Percentiles rank a stretch among this genome's conserved stretches.
phyloP scores from a whole-genome alignment of 1,284 basidiomycete genomes.

The Heliocybe sulcata region DNA sequence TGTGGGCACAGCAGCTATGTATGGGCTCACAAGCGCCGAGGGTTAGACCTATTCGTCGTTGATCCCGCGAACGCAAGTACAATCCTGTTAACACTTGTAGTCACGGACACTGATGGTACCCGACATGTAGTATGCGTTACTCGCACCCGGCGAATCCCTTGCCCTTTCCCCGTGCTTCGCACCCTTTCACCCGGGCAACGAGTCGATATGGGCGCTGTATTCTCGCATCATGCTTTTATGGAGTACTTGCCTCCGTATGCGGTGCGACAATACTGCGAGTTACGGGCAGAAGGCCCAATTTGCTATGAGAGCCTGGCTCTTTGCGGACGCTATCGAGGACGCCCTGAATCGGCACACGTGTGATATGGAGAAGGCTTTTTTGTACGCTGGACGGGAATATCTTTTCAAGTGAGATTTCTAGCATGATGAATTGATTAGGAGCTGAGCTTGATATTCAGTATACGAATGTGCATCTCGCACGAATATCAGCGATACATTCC shows the following conservation, averaged over 20 bases:
- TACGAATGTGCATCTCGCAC: slow-evolving; percentile 61
- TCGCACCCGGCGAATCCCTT: slow-evolving; percentile 64
- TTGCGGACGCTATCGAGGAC: slow-evolving; percentile 57
- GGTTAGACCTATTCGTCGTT: slow-evolving; percentile 47
- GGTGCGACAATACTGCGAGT: slow-evolving; percentile 28
- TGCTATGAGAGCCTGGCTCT: slow-evolving; percentile 62
- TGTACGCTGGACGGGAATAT: slow-evolving; percentile 66
- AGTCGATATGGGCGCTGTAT: slow-evolving; percentile 67
- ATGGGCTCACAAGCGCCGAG: slow-evolving; percentile 32
- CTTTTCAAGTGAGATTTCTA: slow-evolving; percentile 60
- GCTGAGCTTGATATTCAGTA: slow-evolving; percentile 29
- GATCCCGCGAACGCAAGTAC: slow-evolving; percentile 59
- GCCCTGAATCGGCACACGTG: slow-evolving; percentile 61
- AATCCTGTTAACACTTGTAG: slow-evolving; percentile 3
- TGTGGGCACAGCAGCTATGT: slow-evolving; percentile 59
- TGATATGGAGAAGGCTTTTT: slow-evolving; percentile 52
- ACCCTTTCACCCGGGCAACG: slow-evolving; percentile 35
- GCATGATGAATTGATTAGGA: slow-evolving; percentile 2
- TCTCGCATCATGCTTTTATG: slow-evolving; percentile 63
- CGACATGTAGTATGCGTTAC: slow-evolving; percentile 45
- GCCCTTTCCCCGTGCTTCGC: slow-evolving; percentile 24
- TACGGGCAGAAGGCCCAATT: slow-evolving; percentile 52
- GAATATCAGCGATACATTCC: slow-evolving; percentile 64
- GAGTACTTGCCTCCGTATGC: slow-evolving; percentile 62
- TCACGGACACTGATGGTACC: slow-evolving; percentile 4